Evolutionary conservation across 1,284 basidiomycete species (phyloP), one percentile per base, ranked within the genome.

Genomic region (Moesziomyces globuligerus): DNA sequence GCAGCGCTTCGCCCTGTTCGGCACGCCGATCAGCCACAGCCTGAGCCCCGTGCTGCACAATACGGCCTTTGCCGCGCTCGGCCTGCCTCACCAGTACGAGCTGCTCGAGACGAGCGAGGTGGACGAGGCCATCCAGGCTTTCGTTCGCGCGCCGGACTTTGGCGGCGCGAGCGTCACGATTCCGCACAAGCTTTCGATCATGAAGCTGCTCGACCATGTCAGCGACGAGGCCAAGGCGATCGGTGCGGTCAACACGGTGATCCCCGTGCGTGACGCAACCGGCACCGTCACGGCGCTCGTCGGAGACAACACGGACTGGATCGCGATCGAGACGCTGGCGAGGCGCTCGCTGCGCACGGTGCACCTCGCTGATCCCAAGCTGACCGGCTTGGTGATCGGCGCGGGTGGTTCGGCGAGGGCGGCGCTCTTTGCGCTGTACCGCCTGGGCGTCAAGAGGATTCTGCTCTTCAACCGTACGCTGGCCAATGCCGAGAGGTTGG

Each of bases 1-100:
- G 3, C 88, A 87, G 69, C 85, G 86, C 50, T 97, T 92, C 85
- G 92, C 88, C 84, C 86, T 98, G 52, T 91, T 98, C 74, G 95
- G 95, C 11, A 89, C 85, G 9, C 95, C 95, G 1, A 95, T 98
- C 77, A 84, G 87, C 0, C 89, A 93, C 67, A 96, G 93, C 3
- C 90, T 94, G 86, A 96, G 93, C 1, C 96, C 96, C 0, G 89
- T 90, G 7, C 84, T 98, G 39, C 96, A 98, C 85, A 98, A 98
- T 83, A 90, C 92, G 0, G 94, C 86, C 0, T 98, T 96, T 83
- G 83, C 87, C 48, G 80, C 86, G 13, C 87, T 98, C 24, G 93
- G 93, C 1, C 85, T 98, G 11, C 94, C 94, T 0, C 86, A 81
- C 53, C 25, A 20, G 7, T 81, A 81, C 62, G 56, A 51, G 36